A percentile compares a stretch with the other conserved stretches of the same genome.
These are phyloP conservation scores for Phytophthora parvispora DNA, from an alignment of 352 stramenopile genomes.

Conservation along the genomic window DNA sequence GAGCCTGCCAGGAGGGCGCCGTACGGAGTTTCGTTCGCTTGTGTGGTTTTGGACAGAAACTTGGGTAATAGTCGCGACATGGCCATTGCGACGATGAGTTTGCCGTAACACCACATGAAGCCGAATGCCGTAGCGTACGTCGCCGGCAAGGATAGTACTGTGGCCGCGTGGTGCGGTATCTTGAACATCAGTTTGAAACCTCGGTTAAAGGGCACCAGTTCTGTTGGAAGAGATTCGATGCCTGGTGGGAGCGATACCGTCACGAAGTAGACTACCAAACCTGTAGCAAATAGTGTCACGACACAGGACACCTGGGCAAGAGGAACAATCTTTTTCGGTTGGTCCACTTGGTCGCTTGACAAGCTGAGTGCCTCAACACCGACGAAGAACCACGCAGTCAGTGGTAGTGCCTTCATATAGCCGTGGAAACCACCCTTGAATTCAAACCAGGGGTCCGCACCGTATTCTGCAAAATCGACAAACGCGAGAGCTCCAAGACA, in stretches of 20 bases:
- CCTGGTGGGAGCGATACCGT: conserved; percentile 39
- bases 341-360: conserved; percentile 41
- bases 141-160: conserved; percentile 49
- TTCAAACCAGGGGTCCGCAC: neutral
- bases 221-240: conserved; percentile 16
- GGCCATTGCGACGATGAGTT: conserved; percentile 60
- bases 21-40: conserved; percentile 30
- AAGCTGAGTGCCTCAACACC: conserved; percentile 48
- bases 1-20: conserved; percentile 31
- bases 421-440: conserved; percentile 29
- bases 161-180: conserved; percentile 16
- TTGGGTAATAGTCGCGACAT: conserved; percentile 44
- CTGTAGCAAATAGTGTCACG: conserved; percentile 44
- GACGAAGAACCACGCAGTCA: conserved; percentile 59
- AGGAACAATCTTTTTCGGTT: conserved; percentile 54
- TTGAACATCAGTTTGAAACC: conserved; percentile 47
- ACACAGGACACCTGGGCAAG: conserved; percentile 50
- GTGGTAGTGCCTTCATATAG: conserved; percentile 43
- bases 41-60: conserved; percentile 30
- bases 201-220: conserved; percentile 44
- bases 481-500: conserved; percentile 39
- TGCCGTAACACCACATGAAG: conserved; percentile 68
- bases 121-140: conserved; percentile 61
- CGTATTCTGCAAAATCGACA: conserved; percentile 32
- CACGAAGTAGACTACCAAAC: conserved; percentile 46